Percentiles rank a stretch among this genome's conserved stretches.
phyloP scores from a whole-genome alignment of 768 basidiomycete genomes.

The Phylloporus sp. region DNA sequence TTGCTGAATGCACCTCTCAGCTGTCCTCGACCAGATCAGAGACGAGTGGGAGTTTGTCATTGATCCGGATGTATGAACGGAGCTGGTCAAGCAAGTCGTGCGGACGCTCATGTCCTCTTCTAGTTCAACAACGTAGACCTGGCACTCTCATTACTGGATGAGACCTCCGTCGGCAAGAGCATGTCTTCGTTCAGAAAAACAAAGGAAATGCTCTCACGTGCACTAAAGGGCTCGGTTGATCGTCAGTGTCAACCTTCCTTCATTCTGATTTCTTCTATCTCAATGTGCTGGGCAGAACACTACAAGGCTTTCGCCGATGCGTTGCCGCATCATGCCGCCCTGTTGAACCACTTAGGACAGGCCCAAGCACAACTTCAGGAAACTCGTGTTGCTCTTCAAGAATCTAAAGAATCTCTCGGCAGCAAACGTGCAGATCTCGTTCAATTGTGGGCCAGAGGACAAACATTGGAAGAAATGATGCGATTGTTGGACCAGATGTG shows the following conservation, averaged over 20 bases:
- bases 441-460: conserved; percentile 83
- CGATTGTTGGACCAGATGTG: conserved; percentile 92
- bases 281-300: conserved; percentile 51
- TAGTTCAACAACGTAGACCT: conserved; percentile 94
- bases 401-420: conserved; percentile 74
- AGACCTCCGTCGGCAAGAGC: conserved; percentile 65
- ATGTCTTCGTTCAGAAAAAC: conserved; percentile 73
- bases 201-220: conserved; percentile 70
- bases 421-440: conserved; percentile 84
- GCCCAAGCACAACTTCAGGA: conserved; percentile 72
- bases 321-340: conserved; percentile 80
- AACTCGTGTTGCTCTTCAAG: conserved; percentile 65
- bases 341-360: conserved; percentile 64
- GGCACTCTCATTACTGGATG: conserved; percentile 83
- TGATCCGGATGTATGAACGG: conserved; percentile 62
- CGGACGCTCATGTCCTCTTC: conserved; percentile 5
- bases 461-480: conserved; percentile 94
- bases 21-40: conserved; percentile 78
- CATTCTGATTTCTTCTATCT: conserved; percentile 1
- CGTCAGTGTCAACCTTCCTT: conserved; percentile 44
- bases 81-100: background rate
- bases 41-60: conserved; percentile 89
- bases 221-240: conserved; percentile 84
- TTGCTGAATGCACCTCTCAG: conserved; percentile 34
- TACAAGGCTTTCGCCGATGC: conserved; percentile 95